phyloP scores from a whole-genome alignment of 768 basidiomycete species.

The Panaeolus cyanescens region DNA sequence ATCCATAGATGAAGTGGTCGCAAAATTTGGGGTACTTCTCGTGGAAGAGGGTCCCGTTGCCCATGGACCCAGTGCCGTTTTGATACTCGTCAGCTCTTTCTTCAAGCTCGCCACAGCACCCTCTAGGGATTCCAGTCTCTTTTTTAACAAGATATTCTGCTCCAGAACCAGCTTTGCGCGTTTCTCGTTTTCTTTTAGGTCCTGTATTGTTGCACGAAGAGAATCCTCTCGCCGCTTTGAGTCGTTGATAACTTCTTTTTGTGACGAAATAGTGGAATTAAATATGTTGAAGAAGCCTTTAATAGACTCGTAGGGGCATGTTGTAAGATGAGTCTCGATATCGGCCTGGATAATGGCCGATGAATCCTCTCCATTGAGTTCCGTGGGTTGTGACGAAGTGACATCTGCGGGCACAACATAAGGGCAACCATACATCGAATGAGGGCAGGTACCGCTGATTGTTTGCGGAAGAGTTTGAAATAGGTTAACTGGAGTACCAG shows the following conservation, averaged over 20 bases:
- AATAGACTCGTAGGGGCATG: slow-evolving; percentile 62
- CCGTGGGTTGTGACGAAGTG: slow-evolving; percentile 39
- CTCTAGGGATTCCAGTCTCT: slow-evolving; percentile 61
- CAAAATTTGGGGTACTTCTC: slow-evolving; percentile 20
- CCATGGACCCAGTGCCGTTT: slow-evolving; percentile 60
- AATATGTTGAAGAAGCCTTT: slow-evolving; percentile 45
- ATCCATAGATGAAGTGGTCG: slow-evolving; percentile 22
- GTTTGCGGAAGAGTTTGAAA: not conserved
- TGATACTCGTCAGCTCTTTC: slow-evolving; percentile 58
- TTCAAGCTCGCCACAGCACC: slow-evolving; percentile 49
- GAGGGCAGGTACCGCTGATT: not conserved
- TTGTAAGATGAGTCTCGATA: slow-evolving; percentile 10
- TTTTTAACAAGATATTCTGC: slow-evolving; percentile 67
- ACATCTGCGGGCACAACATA: not conserved
- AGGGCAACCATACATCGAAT: not conserved
- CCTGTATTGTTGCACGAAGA: not conserved
- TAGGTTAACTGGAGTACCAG: not conserved
- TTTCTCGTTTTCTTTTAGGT: slow-evolving; percentile 41
- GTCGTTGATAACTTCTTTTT: not conserved
- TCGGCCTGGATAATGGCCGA: slow-evolving; percentile 36
- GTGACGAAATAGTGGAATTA: not conserved
- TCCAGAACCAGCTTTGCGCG: slow-evolving; percentile 47
- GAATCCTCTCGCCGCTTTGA: not conserved
- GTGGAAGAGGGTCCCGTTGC: slow-evolving; percentile 1
- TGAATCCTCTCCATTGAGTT: slow-evolving; percentile 55